These are phyloP conservation scores for Nidula niveotomentosa DNA, from an alignment of 1,284 basidiomycete genomes.

Conservation along the genomic window DNA sequence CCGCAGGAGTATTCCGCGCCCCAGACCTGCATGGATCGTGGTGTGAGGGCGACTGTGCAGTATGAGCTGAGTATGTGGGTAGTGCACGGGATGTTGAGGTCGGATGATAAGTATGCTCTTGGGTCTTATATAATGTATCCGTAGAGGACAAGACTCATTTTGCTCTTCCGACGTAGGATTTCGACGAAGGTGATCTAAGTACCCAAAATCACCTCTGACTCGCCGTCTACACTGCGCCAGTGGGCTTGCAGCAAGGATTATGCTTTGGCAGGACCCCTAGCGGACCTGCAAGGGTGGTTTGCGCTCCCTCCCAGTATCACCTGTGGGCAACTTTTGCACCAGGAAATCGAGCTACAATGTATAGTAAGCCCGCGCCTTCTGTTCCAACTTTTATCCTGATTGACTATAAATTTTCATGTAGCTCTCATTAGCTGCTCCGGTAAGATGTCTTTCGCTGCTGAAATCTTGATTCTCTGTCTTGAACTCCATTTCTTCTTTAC, in stretches of 20 bases:
- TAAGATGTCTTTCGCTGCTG: constrained; percentile 9
- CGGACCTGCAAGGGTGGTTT: constrained; percentile 37
- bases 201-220: constrained; percentile 23
- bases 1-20: constrained; percentile 17
- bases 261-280: constrained; percentile 25
- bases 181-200: constrained; percentile 29
- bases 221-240: constrained; percentile 26
- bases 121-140: not conserved
- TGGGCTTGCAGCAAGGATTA: constrained; percentile 25
- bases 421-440: constrained; percentile 35
- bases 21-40: constrained; percentile 31
- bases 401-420: constrained; percentile 5
- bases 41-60: constrained; percentile 24
- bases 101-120: constrained; percentile 28
- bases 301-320: constrained; percentile 21
- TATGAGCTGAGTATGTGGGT: constrained; percentile 33
- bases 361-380: constrained; percentile 19
- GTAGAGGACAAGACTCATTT: not conserved
- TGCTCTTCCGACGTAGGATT: constrained; percentile 13
- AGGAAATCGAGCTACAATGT: constrained; percentile 27
- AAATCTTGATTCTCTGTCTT: too few relatives aligned
- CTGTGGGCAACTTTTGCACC: constrained; percentile 29
- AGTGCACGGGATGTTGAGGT: constrained; percentile 29
- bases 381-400: too few relatives aligned
- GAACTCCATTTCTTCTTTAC: constrained; percentile 1